Evolutionary conservation across 179 eudicot genomes (phyloP).

Genomic region (Camellia oleifera): DNA sequence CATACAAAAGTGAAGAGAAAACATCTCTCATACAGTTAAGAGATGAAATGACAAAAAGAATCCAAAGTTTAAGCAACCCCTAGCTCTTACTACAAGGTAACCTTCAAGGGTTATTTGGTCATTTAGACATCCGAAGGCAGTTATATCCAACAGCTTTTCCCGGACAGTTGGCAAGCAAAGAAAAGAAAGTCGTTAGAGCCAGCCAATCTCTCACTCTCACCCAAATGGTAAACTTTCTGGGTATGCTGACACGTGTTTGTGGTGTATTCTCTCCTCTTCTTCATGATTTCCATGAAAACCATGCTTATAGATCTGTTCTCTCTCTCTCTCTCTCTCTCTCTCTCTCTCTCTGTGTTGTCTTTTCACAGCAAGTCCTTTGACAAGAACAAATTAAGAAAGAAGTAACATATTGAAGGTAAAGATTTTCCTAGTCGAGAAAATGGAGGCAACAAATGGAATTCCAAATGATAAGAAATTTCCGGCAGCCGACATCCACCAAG

Average conservation of each 20-base stretch:
- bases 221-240: not conserved
- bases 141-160: constrained; percentile 16
- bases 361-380: not conserved
- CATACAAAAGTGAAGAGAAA: no score
- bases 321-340: not conserved
- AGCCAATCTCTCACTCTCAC: not conserved
- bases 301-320: not conserved
- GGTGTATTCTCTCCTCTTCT: not conserved
- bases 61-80: no score
- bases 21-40: no score
- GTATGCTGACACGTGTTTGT: constrained; percentile 12
- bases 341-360: no score
- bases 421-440: not conserved
- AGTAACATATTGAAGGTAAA: not conserved
- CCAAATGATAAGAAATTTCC: constrained; percentile 27
- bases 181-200: not conserved
- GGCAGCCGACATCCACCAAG: constrained; percentile 28
- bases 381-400: not conserved
- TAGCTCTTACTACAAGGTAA: not conserved
- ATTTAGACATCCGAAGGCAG: not conserved
- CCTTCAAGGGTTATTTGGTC: not conserved
- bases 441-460: constrained; percentile 7
- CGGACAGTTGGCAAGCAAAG: constrained; percentile 6
- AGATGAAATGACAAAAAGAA: no score
- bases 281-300: not conserved